These are phyloP conservation scores for Carex kokanica DNA, from an alignment of 176 grass and related monocot species.

Conservation along the genomic window DNA sequence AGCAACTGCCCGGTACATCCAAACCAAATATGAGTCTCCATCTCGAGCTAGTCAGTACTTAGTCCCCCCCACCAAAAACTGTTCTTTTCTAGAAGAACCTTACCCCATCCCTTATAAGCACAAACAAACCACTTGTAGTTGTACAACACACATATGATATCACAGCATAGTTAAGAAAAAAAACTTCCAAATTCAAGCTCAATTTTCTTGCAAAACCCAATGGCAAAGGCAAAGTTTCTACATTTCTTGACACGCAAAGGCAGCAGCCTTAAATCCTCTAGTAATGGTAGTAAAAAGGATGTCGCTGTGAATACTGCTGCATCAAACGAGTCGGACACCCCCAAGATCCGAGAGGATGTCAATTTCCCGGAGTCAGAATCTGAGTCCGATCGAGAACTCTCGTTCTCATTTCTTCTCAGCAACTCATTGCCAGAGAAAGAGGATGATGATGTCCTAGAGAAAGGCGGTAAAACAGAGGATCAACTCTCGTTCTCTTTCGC, in stretches of 20 bases:
- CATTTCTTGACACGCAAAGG: background rate
- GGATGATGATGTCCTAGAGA: background rate
- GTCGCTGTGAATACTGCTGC: background rate
- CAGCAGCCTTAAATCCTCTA: background rate
- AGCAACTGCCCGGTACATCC: background rate
- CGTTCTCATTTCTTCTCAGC: constrained; percentile 27
- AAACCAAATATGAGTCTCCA: background rate
- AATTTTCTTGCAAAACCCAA: background rate
- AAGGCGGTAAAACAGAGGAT: background rate
- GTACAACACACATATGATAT: background rate
- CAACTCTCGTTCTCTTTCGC: background rate
- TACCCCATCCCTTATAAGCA: background rate
- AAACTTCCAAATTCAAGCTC: background rate
- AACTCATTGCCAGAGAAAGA: background rate
- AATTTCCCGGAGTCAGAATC: constrained; percentile 18
- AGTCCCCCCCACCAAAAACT: background rate
- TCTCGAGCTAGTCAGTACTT: background rate
- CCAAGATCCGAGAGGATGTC: constrained; percentile 20
- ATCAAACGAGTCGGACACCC: background rate
- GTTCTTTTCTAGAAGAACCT: background rate
- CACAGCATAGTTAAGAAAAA: background rate
- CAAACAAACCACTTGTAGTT: background rate
- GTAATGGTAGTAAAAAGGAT: constrained; percentile 7
- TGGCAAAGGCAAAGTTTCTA: constrained; percentile 13
- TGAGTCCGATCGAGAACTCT: constrained; percentile 34